These are phyloP conservation scores for Botryotinia calthae DNA, from an alignment of 2,329 filamentous ascomycete genomes.

Conservation along the genomic window DNA sequence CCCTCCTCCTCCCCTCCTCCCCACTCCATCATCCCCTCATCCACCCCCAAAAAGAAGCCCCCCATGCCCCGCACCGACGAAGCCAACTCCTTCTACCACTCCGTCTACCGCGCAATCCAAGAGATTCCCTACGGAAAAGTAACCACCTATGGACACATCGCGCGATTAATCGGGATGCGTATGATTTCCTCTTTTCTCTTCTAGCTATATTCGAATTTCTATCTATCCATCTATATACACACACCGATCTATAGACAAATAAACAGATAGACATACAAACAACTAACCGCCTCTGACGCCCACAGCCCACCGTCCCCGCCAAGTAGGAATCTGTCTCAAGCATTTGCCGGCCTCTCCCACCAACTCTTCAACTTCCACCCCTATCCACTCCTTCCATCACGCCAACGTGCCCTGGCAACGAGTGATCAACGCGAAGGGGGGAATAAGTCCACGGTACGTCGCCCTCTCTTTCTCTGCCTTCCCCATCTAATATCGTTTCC, in stretches of 20 bases:
- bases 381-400: slow-evolving; percentile 51
- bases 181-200: slow-evolving; percentile 24
- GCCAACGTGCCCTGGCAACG: slow-evolving; percentile 91
- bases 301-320: slow-evolving; percentile 68
- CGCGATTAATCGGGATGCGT: slow-evolving; percentile 70
- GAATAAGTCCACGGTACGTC: slow-evolving; percentile 77
- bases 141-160: slow-evolving; percentile 84
- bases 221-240: too few species aligned
- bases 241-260: too few species aligned
- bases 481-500: too few species aligned
- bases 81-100: slow-evolving; percentile 68
- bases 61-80: slow-evolving; percentile 69
- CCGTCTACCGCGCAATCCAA: slow-evolving; percentile 81
- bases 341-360: slow-evolving; percentile 58
- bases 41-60: not conserved
- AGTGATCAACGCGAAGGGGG: slow-evolving; percentile 82
- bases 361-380: not conserved
- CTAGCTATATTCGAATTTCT: too few species aligned
- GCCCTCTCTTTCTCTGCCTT: not conserved
- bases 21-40: not conserved
- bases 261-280: slow-evolving; percentile 39
- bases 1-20: not conserved
- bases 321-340: slow-evolving; percentile 89
- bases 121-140: slow-evolving; percentile 81
- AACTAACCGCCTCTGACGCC: not conserved